Evolutionary conservation across 2,329 filamentous ascomycete species (phyloP).

Genomic region (Fusarium tjaetaba): DNA sequence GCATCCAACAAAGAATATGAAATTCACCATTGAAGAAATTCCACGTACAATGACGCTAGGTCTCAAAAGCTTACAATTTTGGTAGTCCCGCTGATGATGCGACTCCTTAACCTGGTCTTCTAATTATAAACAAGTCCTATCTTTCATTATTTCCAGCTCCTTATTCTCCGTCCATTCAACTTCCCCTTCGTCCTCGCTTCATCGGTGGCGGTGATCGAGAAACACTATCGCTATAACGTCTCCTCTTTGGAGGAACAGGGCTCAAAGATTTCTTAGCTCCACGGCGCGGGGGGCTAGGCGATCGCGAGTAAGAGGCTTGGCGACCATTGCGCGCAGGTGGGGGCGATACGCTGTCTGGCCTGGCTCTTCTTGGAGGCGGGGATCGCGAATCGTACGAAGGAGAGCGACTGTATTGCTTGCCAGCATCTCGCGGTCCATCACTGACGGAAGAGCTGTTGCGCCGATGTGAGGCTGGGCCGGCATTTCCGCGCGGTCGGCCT

Average conservation of each 20-base stretch:
- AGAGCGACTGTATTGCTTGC: slow-evolving; percentile 42
- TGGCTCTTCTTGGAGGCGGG: slow-evolving; percentile 39
- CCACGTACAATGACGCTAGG: slow-evolving; percentile 3
- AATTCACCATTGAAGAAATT: neutral
- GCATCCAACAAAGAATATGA: neutral
- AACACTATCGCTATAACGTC: slow-evolving; percentile 46
- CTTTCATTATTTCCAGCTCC: slow-evolving; percentile 18
- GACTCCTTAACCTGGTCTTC: slow-evolving; percentile 24
- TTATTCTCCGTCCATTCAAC: slow-evolving; percentile 20
- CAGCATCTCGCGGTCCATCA: slow-evolving; percentile 40
- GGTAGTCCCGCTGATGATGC: slow-evolving; percentile 36
- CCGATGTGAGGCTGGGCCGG: slow-evolving; percentile 27
- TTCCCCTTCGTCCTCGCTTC: slow-evolving; percentile 46
- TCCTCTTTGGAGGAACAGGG: slow-evolving; percentile 44
- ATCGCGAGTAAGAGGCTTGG: slow-evolving; percentile 40
- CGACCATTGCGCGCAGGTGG: slow-evolving; percentile 35
- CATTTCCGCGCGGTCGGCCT: slow-evolving; percentile 35
- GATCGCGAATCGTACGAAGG: slow-evolving; percentile 48
- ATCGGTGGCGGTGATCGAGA: slow-evolving; percentile 47
- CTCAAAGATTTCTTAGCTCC: slow-evolving; percentile 37
- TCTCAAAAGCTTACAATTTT: slow-evolving; percentile 38
- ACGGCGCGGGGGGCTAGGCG: slow-evolving; percentile 35
- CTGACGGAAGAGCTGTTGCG: slow-evolving; percentile 51
- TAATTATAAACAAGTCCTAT: slow-evolving; percentile 22
- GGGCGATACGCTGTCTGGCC: slow-evolving; percentile 32